Base-by-base conservation (phyloP, 2,329 filamentous ascomycete species). In the Fusarium bactridioides region DNA sequence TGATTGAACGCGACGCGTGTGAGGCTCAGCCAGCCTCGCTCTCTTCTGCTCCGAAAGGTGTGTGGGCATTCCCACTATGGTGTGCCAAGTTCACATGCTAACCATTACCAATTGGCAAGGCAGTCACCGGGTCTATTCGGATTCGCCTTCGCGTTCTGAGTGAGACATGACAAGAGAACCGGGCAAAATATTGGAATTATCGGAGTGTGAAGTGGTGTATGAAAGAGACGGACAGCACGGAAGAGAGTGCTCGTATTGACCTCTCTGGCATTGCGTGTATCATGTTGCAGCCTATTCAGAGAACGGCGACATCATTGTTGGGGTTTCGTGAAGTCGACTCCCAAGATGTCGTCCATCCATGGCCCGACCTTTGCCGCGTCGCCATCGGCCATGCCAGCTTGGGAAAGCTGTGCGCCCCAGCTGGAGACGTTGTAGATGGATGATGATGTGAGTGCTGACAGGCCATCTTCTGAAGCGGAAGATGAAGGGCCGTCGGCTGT, bases 261-360 rank as follows among this genome's bases (percentile, higher is more conserved):
- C 67, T 73, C 69, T 64, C 35, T 47, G 58, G 71, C 44, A 45
- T 61, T 68, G 54, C 38, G 59, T 58, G 57, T 62, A 70, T 73
- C 69, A 60, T 57, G 41, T 57, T 69, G 60, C 66, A 69, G 59
- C 69, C 66, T 72, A 55, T 47, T 50, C 38, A 61, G 54, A 44
- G 29, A 40, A 16, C 12, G 48, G 31, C 31, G 64, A 45, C n/a
- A 48, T 67, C 69, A 73, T 59, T 76, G 63, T 48, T 55, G 37
- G 43, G 67, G 66, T 47, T 68, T 76, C 29, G 74, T 80, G 43
- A 80, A 81, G 9, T 73, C 73, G 13, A 75, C 75, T n/a, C 80
- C 80, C 16, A 81, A 69, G 23, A 80, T 65, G 4, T 64, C 57
- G 51, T 81, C 76, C 75, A 81, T 75, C 80, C 80, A 81, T 29